A percentile compares a stretch with the other conserved stretches of the same genome.
These are phyloP conservation scores for Colletotrichum sansevieriae DNA, from an alignment of 2,329 filamentous ascomycete species.

Conservation along the genomic window DNA sequence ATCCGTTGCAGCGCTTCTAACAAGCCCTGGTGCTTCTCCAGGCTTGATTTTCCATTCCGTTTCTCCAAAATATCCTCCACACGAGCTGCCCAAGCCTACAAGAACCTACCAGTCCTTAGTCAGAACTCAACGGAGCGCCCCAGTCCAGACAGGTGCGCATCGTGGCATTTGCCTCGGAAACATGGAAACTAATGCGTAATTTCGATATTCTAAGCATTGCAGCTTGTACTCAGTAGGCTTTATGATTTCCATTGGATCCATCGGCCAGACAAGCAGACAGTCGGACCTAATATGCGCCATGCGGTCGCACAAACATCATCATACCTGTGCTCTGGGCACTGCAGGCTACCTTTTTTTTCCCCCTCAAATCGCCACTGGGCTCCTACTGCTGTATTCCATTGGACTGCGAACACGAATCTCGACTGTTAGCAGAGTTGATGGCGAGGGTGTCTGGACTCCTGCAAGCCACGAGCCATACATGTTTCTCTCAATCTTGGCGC, in stretches of 20 bases:
- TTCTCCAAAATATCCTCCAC: not conserved
- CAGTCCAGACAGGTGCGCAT: conserved; percentile 6
- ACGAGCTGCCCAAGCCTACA: not conserved
- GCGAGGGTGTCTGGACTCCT: no score
- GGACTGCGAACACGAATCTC: no score
- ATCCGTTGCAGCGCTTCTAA: not conserved
- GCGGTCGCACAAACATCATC: conserved; percentile 4
- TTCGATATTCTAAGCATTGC: not conserved
- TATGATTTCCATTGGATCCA: not conserved
- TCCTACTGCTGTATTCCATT: not conserved
- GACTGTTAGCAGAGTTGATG: no score
- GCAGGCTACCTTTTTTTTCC: conserved; percentile 1
- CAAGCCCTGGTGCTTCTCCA: not conserved
- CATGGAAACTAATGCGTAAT: not conserved
- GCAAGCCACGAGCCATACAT: conserved; percentile 31
- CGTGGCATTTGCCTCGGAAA: not conserved
- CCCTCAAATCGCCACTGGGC: not conserved
- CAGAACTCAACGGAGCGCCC: conserved; percentile 15
- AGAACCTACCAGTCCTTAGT: not conserved
- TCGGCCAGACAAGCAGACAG: not conserved
- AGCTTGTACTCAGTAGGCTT: not conserved
- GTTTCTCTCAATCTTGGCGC: not conserved
- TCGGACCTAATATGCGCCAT: conserved; percentile 22
- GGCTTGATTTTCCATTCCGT: not conserved
- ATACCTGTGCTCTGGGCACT: conserved; percentile 11